Base-by-base conservation (phyloP, 1,284 basidiomycete species). In the Cryptococcus hybrid region DNA sequence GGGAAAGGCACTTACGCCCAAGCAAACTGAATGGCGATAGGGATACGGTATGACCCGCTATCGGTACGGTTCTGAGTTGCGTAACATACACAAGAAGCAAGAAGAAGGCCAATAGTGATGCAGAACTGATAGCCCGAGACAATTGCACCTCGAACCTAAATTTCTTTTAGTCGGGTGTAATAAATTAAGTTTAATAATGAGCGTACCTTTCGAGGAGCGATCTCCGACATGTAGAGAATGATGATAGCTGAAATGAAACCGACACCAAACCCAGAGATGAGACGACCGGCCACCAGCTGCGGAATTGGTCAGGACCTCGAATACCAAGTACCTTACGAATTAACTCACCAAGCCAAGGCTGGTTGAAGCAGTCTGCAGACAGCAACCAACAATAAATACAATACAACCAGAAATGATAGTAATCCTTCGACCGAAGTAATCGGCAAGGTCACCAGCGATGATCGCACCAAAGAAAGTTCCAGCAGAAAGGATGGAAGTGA, bases 51-150 rank as follows among this genome's bases (percentile, higher is more conserved):
- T 0, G 88, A 80, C 5, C 84, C 81, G 64, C 85, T 81, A 69
- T 85, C 78, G 37, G 74, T 61, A 60, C 84, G 81, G 71, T 83
- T 63, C 79, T 90, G 80, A 51, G 89, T 92, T 7, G 82, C 83
- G 77, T 92, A 87, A 80, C 85, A 85, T 77, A 93, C 82, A 66
- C 90, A 80, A 54, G 86, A 77, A 40, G 90, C 87, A 58, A 92
- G 81, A 52, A 92, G 82, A 52, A 92, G 78, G 70, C 90, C 90
- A 71, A 92, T 88, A 57, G 90, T 91, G 78, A 90, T 88, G 53
- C 84, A 85, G 83, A 84, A 89, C 74, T 90, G 88, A 79, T 92
- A 92, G 56, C 84, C 83, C 34, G 87, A 83, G 51, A 92, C 90
- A 68, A 93, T 82, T 51, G 88, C 86, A 71, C 91, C 91, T 77